phyloP scores from a whole-genome alignment of 108 stramenopile genomes.

The Schizochytrium sp. region DNA sequence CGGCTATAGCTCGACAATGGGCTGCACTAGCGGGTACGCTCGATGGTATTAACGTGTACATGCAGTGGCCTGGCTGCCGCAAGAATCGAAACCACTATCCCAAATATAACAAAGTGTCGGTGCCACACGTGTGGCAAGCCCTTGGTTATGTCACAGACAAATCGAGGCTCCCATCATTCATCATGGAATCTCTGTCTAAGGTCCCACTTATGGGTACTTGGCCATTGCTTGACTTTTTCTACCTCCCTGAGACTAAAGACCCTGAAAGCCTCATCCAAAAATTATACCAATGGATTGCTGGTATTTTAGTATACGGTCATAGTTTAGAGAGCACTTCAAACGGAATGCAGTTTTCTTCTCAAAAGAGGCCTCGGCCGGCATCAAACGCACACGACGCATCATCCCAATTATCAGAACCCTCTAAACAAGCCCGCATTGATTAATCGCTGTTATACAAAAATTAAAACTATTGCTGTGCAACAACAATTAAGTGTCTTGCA shows the following conservation, averaged over 20 bases:
- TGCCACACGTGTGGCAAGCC: background rate
- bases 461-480: no score
- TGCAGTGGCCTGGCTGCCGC: background rate
- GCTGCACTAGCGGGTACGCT: background rate
- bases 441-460: no score
- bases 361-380: no score
- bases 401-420: no score
- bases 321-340: background rate
- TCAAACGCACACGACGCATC: no score
- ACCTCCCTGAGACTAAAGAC: background rate
- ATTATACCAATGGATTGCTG: background rate
- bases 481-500: no score
- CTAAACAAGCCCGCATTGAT: no score
- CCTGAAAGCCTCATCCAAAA: background rate
- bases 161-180: background rate
- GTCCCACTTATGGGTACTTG: constrained; percentile 20
- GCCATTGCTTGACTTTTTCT: background rate
- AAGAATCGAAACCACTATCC: constrained; percentile 35
- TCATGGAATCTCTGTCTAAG: constrained; percentile 1
- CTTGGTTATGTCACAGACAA: background rate
- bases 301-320: background rate
- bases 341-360: no score
- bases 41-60: background rate
- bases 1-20: background rate
- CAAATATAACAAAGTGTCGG: constrained; percentile 40